Base-by-base conservation (phyloP, 1,284 basidiomycete genomes). In the Ganoderma resinaceum region DNA sequence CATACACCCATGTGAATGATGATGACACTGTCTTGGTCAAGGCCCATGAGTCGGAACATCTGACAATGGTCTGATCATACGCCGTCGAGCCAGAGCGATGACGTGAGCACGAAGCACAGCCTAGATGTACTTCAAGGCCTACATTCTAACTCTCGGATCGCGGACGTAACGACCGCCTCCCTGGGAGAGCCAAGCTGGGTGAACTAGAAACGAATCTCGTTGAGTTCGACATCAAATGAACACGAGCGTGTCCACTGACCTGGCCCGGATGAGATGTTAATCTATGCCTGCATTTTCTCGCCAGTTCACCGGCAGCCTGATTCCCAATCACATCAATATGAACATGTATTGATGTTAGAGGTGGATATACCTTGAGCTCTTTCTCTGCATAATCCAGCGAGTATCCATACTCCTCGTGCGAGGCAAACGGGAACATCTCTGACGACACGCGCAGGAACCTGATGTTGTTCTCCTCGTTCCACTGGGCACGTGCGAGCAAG, bases 351-450 rank as follows among this genome's bases (percentile, higher is more conserved):
- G 4, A 80, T 77, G 52, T 57, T 52, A 11, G 12, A 35, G 6
- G 2, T 6, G 29, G 6, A 49, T 72, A 35, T 33, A 79, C 81
- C 74, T 83, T 83, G 26, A 88, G 75, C 72, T 87, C 87, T 26
- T 83, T 80, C 11, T 87, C 82, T 14, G 89, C 91, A 68, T 92
- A 94, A 29, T 88, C 85, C 37, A 97, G 85, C 31, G 89, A 86
- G 78, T 97, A 97, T 0, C 95, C 95, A 73, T 95, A 89, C 52
- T 84, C 85, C 12, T 82, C 84, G 74, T 97, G 96, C 2, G 93
- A 94, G 0, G 95, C 95, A 75, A 94, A 97, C 1, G 96, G 95
- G 78, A 97, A 97, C 86, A 97, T 91, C 73, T 96, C 94, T 4
- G 92, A 94, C 0, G 95, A 96, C 73, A 97, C 80, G 55, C 94